Base-by-base conservation (phyloP, 768 basidiomycete genomes). In the Mycena venus region DNA sequence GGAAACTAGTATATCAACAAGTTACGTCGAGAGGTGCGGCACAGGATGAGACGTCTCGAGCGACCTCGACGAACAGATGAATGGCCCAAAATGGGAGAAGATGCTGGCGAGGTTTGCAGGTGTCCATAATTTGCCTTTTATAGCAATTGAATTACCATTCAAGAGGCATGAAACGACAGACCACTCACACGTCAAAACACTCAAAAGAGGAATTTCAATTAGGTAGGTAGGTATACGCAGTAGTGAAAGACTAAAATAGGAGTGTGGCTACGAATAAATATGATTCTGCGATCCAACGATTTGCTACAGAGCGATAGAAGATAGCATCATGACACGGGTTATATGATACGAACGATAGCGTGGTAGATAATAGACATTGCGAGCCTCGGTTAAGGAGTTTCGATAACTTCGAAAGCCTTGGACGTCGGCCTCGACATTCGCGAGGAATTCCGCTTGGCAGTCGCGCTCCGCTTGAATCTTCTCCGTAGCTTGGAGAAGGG, bases 361-460 rank as follows among this genome's bases (percentile, higher is more conserved):
- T n/a, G n/a, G n/a, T n/a, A 27, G 59, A 38, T 36, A 40, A 25
- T 23, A 25, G 7, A 10, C 6, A 61, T 61, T 42, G 29, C 2
- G 12, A 9, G n/a, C n/a, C n/a, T n/a, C 15, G 25, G 19, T 44
- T 15, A 15, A 42, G 29, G 44, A 3, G 40, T 36, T 58, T 7
- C 14, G 36, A 42, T 17, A 21, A 34, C 29, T 3, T 59, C 58
- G 17, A 60, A 40, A 0, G 59, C 21, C 60, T 19, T 62, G 62
- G 64, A 67, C 12, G 27, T 67, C 51, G 65, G 51, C 53, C 65
- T 38, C 8, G 65, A 67, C 17, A 66, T 40, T 32, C 25, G 64
- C 1, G 51, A 6, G 34, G 64, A 66, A 27, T 42, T 58, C 17
- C 8, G n/a, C 21, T 34, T 58, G 32, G 21, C 29, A 6, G 55